These are phyloP conservation scores for Xylaria sp. DNA, from an alignment of 2,329 filamentous ascomycete genomes.

Conservation along the genomic window DNA sequence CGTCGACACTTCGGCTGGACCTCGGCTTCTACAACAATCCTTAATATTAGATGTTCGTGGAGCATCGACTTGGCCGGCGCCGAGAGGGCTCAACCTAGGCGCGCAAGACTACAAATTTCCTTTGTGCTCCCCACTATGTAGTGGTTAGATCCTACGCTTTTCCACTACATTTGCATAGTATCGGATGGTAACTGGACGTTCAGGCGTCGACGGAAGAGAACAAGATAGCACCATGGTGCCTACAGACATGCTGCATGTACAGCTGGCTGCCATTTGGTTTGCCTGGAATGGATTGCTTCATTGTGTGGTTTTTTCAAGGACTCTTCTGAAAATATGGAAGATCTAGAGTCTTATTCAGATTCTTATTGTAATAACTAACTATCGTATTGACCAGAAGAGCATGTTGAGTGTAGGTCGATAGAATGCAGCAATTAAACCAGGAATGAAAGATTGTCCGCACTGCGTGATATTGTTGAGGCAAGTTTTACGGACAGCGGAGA, in stretches of 20 bases:
- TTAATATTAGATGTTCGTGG: conserved; percentile 32
- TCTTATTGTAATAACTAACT: conserved; percentile 40
- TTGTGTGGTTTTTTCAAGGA: conserved; percentile 25
- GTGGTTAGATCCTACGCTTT: conserved; percentile 16
- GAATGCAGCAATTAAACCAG: conserved; percentile 31
- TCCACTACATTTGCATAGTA: conserved; percentile 36
- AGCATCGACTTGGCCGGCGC: conserved; percentile 27
- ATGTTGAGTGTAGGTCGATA: conserved; percentile 35
- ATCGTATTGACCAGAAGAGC: conserved; percentile 25
- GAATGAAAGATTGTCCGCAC: conserved; percentile 1
- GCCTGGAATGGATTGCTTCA: conserved; percentile 26
- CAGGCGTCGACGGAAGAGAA: conserved; percentile 34
- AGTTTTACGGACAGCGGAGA: conserved; percentile 3
- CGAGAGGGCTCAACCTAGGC: conserved; percentile 19
- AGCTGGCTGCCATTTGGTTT: conserved; percentile 19
- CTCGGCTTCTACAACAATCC: conserved; percentile 24
- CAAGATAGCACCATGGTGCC: conserved; percentile 25
- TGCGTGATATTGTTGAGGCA: conserved; percentile 4
- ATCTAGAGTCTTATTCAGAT: conserved; percentile 30
- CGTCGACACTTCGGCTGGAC: conserved; percentile 26
- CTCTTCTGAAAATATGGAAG: conserved; percentile 26
- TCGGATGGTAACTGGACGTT: conserved; percentile 40
- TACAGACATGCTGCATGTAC: conserved; percentile 19
- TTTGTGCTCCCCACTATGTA: conserved; percentile 31
- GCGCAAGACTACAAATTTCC: conserved; percentile 30